Evolutionary conservation across 495 filamentous ascomycete species (phyloP), one percentile per base, ranked within the genome.

Genomic region (Coniosporium apollinis): DNA sequence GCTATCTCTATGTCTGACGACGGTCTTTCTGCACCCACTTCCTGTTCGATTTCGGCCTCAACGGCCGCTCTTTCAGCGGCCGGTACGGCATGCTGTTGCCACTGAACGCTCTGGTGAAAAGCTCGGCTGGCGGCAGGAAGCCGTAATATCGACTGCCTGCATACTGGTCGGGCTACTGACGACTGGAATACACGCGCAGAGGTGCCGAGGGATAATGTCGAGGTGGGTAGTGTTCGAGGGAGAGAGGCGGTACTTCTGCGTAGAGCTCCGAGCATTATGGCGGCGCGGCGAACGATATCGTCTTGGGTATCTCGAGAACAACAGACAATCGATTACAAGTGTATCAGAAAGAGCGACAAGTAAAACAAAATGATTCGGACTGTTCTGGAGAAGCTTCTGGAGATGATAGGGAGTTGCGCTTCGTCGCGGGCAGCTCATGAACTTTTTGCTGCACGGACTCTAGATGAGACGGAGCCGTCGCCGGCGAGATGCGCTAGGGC

Each of bases 161-260:
- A 7, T 10, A 18, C 15, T 7, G 9, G 9, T 18, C 29, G 9
- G 6, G 15, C 6, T 15, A 31, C 8, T 10, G 29, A 31, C 9
- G 8, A 15, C 16, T 10, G 8, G n/a, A 26, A 31, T 7, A 31
- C 9, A 16, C 17, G 2, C 15, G n/a, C 17, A 22, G 20, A 15
- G 8, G 15, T 2, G 9, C 11, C 20, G 18, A 6, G 6, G 20
- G n/a, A 34, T 30, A 20, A 20, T 19, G 37, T 22, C 8, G 36
- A 38, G 25, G 39, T 36, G 11, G 41, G 33, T 26, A 55, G 34
- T 8, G 18, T 34, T 39, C 52, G 39, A 33, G 50, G 42, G n/a
- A 57, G 35, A 34, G 50, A 49, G 30, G 50, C 45, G 16, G 54
- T 42, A 28, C 54, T 54, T 55, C 52, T 47, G 41, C 49, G 40